Evolutionary conservation across 129 eudicot genomes (phyloP).

Genomic region (Mikania micrantha): DNA sequence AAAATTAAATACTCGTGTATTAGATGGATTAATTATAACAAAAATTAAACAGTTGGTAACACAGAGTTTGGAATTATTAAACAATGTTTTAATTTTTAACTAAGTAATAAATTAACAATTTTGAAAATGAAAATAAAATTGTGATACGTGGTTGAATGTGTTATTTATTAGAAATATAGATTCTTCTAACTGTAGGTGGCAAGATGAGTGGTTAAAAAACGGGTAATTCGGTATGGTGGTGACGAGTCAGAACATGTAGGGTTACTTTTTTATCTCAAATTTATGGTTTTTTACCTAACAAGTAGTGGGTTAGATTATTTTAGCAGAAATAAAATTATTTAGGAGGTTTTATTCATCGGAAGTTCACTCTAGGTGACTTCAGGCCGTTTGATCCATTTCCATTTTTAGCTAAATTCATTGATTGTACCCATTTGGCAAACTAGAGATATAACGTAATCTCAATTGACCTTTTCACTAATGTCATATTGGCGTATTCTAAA

Average conservation of each 20-base stretch:
- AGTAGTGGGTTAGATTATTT: background rate
- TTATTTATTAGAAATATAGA: too few species aligned
- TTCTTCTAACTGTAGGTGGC: background rate
- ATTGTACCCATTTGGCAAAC: background rate
- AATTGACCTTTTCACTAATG: too few species aligned
- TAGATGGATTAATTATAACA: too few species aligned
- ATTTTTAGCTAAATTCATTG: background rate
- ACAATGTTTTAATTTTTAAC: too few species aligned
- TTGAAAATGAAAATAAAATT: too few species aligned
- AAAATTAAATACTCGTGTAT: too few species aligned
- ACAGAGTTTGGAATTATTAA: too few species aligned
- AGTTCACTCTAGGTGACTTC: background rate
- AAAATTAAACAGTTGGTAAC: too few species aligned
- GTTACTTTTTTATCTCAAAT: background rate
- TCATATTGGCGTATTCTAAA: too few species aligned
- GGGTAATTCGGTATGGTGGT: background rate
- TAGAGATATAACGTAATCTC: background rate
- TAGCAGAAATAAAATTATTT: background rate
- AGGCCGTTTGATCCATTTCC: background rate
- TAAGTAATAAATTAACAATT: too few species aligned
- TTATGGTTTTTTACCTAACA: background rate
- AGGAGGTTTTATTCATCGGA: background rate
- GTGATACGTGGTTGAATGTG: too few species aligned
- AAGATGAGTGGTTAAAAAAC: background rate
- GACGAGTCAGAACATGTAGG: background rate